Percentiles rank a stretch among this genome's conserved stretches.
phyloP scores from a whole-genome alignment of 495 filamentous ascomycete species.

The Trichoderma asperelloides region DNA sequence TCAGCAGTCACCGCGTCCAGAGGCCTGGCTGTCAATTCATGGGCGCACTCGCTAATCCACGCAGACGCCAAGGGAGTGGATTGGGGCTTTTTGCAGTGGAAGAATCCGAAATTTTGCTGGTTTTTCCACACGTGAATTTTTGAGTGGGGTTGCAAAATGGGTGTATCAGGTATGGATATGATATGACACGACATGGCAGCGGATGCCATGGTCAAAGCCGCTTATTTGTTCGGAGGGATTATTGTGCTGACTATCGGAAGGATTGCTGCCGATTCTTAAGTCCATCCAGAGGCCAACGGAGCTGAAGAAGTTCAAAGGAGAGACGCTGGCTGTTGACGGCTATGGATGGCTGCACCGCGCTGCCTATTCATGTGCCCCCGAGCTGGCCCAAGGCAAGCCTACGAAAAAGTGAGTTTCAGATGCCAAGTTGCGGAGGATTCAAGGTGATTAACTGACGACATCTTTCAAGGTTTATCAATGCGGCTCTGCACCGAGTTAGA shows the following conservation, averaged over 20 bases:
- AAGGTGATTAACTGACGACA: conserved; percentile 1
- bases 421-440: neutral
- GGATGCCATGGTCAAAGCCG: neutral
- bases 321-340: conserved; percentile 86
- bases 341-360: conserved; percentile 99
- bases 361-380: conserved; percentile 81
- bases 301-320: conserved; percentile 77
- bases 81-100: neutral
- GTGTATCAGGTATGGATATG: conserved; percentile 6
- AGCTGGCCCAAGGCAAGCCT: conserved; percentile 79
- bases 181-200: neutral
- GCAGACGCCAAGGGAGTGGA: neutral
- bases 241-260: conserved; percentile 32
- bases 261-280: conserved; percentile 84
- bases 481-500: conserved; percentile 77
- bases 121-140: neutral
- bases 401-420: conserved; percentile 62
- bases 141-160: neutral
- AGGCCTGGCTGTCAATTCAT: neutral
- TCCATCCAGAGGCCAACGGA: conserved; percentile 87
- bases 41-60: neutral
- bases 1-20: neutral
- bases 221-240: neutral
- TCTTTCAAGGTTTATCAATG: conserved; percentile 72
- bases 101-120: neutral